Base-by-base conservation (phyloP, 192 early-diverging fungal genomes). In the Fimicolochytrium jonesii region DNA sequence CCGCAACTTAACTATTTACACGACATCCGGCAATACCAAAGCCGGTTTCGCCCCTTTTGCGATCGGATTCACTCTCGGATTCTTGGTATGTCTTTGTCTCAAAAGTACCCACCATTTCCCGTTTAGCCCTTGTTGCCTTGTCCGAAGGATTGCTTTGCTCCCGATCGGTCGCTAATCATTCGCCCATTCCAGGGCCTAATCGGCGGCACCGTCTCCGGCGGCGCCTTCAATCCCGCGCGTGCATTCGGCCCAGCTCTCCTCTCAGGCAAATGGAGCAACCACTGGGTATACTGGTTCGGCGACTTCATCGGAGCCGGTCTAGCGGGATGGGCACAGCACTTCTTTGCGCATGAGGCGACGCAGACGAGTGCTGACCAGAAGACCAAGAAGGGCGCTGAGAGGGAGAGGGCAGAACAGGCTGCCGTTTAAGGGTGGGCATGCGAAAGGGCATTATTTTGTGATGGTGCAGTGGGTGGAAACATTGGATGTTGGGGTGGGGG, bases 1-100 rank as follows among this genome's bases (percentile, higher is more conserved):
- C 34, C 64, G 70, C 31, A 72, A 82, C 58, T 48, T 85, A 66
- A 85, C 83, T 25, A 85, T 85, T 67, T 85, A 84, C 71, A 83
- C 83, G 6, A 83, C 83, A 5, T 79, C 77, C 41, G 83, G 80
- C 25, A 85, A 78, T 75, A 82, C 78, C 36, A 85, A 85, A 68
- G 79, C 83, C 50, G 83, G 83, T 33, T 85, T 85, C 51, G 83
- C 83, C 4, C 83, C 83, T 4, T 33, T 85, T 25, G 75, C 83
- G 3, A 85, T 85, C 62, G 83, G 83, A 1, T 79, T 85, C 49
- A 83, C 80, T 6, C 80, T 85, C 36, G 77, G 78, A 10, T 75
- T 78, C 61, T 64, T 74, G 18, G 61, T 70, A 39, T 33, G 67
- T 31, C 1, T 67, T 3, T 41, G 72, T 25, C 17, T 3, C 26